Evolutionary conservation across 495 filamentous ascomycete species (phyloP), one percentile per base, ranked within the genome.

Genomic region (Sordaria brevicollis): DNA sequence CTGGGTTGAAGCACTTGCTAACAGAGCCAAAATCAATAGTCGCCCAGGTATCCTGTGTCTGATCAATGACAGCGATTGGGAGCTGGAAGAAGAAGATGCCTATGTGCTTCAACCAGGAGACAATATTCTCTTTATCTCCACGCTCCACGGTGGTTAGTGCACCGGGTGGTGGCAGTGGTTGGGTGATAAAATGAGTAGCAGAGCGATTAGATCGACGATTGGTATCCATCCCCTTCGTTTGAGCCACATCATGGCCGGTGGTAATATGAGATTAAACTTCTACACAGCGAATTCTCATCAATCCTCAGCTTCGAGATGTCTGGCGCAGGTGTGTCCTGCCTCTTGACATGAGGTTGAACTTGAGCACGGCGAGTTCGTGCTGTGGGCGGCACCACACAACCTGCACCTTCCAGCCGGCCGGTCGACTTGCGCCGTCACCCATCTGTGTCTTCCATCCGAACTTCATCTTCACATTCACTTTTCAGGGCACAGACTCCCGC

Each of bases 11-110:
- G 34, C 36, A 33, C 37, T 11, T 35, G 29, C 66, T 35, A n/a
- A 39, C 37, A 68, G 33, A 43, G 31, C 69, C 41, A 7, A 68
- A 43, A 54, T 21, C 10, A 69, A 41, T 73, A 98, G 95, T 36
- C 92, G 96, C 65, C 94, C 95, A 6, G 95, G 95, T n/a, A 96
- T 98, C 74, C 87, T 99, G 65, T 96, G 97, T 17, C 83, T 99
- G 69, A 94, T 99, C 79, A 99, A 99, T 78, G 94, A 99, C 74
- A 90, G 92, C 49, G 95, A 99, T 77, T 99, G 95, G 95, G 94
- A 97, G 81, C 87, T 99, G 15, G 96, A 98, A 80, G 95, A 94
- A 8, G 94, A 97, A 79, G 93, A 93, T 72, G 85, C 84, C 69
- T 98, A 97, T 78, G 89, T 93, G 76, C 83, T 98, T 68, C 89